Conservation (phyloP, 768 basidiomycete species). For the Austroboletus festivus region DNA sequence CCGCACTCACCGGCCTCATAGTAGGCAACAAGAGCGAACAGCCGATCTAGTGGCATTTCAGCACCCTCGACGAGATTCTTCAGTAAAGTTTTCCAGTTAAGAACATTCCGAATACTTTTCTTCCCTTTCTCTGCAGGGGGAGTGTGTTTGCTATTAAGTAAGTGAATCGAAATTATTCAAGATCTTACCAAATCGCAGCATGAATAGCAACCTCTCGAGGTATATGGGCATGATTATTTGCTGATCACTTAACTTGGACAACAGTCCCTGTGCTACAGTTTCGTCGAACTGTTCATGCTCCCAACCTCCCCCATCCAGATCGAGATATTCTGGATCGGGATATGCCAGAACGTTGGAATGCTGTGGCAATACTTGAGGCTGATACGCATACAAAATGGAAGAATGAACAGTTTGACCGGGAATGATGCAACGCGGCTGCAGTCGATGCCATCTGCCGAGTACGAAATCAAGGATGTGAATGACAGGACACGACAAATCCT, state of each 20-base stretch:
- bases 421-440: conserved; percentile 25
- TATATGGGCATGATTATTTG: conserved; percentile 18
- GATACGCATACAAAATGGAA: conserved; percentile 22
- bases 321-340: conserved; percentile 1
- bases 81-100: conserved; percentile 11
- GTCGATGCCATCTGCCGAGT: conserved; percentile 11
- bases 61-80: conserved; percentile 7
- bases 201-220: conserved; percentile 19
- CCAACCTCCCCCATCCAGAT: conserved; percentile 13
- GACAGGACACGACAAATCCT: neutral
- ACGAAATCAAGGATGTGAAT: neutral
- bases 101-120: conserved; percentile 17
- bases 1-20: conserved; percentile 17
- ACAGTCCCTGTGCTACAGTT: conserved; percentile 11
- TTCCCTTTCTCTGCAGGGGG: conserved; percentile 17
- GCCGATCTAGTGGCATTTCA: conserved; percentile 14
- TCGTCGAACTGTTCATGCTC: conserved; percentile 22
- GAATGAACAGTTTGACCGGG: conserved; percentile 27
- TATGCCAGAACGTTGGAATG: conserved; percentile 25
- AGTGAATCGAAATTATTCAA: neutral
- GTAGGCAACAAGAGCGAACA: conserved; percentile 22
- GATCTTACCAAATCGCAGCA: conserved; percentile 20
- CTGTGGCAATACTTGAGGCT: conserved; percentile 16
- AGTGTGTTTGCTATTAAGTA: neutral
- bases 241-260: conserved; percentile 9